Base-by-base conservation (phyloP, 2,329 filamentous ascomycete genomes). In the Fusarium staphyleae region DNA sequence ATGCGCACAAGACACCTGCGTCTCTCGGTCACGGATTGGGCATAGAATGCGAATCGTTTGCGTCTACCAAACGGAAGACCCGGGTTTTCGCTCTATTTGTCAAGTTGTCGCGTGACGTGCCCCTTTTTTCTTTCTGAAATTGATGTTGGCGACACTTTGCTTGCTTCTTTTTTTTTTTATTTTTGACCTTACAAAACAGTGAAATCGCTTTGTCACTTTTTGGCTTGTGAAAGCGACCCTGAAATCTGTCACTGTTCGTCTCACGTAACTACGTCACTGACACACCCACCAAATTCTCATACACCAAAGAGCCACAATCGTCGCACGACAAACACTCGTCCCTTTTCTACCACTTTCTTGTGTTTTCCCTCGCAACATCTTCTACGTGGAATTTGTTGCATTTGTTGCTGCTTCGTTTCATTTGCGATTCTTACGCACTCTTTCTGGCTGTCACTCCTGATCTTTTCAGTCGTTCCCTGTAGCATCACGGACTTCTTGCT, bases 1-100 rank as follows among this genome's bases (percentile, higher is more conserved):
- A 33, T 48, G 53, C 32, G 61, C 63, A 65, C 64, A 66, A 66
- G 63, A 66, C 64, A 63, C 62, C 14, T 41, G 44, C 55, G 54
- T 53, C 41, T n/a, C 34, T 66, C 64, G 64, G 64, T 66, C 53
- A 62, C 64, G 12, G 8, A 52, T 64, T 49, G 19, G 64, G 64
- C 33, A 55, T 66, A 66, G 64, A 41, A 43, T 43, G 26, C 36
- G 32, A 16, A 22, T 19, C 14, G 22, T 10, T 24, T 10, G n/a
- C 28, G 22, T 36, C 42, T 19, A 15, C 14, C 8, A 34, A 34
- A 7, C 32, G 32, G 16, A 35, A 32, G 24, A 24, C 41, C 45
- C 22, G 30, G 33, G 19, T 52, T 46, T 57, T 48, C 29, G 14
- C 19, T 26, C 14, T 18, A 22, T 37, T 34, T 16, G 39, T 45